Conservation (phyloP, 805 yeast species). For the Candida khao-thaluensis region DNA sequence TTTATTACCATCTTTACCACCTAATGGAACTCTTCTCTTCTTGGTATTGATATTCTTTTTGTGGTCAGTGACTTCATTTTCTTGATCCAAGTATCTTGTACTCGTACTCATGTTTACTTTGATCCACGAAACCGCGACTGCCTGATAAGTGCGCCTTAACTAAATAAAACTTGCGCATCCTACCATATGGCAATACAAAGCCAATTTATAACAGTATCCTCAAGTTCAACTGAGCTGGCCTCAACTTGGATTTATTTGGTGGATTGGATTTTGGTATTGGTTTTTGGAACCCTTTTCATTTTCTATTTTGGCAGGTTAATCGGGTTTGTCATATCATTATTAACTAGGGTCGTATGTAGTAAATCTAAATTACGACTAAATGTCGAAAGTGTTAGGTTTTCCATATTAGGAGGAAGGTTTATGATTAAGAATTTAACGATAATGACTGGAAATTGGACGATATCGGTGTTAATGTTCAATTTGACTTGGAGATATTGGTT, state of each 20-base stretch:
- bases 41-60: conserved; percentile 5
- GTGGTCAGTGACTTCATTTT: conserved; percentile 5
- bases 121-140: not conserved
- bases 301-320: conserved; percentile 75
- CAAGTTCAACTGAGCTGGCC: conserved; percentile 21
- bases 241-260: conserved; percentile 69
- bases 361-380: conserved; percentile 55
- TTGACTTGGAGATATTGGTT: conserved; percentile 93
- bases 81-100: conserved; percentile 8
- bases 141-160: not conserved
- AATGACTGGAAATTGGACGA: conserved; percentile 69
- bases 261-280: conserved; percentile 73
- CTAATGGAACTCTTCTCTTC: conserved; percentile 32
- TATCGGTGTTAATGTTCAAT: conserved; percentile 67
- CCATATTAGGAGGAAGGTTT: conserved; percentile 79
- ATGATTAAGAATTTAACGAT: conserved; percentile 74
- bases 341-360: conserved; percentile 64
- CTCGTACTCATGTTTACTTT: conserved; percentile 1
- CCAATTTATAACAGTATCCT: conserved; percentile 26
- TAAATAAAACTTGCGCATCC: not conserved
- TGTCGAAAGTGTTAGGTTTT: conserved; percentile 71
- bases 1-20: conserved; percentile 39
- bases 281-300: conserved; percentile 59
- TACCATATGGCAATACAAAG: conserved; percentile 25
- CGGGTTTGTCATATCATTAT: conserved; percentile 56